A percentile compares a stretch with the other conserved stretches of the same genome.
These are phyloP conservation scores for Monosporascus sp. DNA, from an alignment of 2,329 filamentous ascomycete species.

Conservation along the genomic window DNA sequence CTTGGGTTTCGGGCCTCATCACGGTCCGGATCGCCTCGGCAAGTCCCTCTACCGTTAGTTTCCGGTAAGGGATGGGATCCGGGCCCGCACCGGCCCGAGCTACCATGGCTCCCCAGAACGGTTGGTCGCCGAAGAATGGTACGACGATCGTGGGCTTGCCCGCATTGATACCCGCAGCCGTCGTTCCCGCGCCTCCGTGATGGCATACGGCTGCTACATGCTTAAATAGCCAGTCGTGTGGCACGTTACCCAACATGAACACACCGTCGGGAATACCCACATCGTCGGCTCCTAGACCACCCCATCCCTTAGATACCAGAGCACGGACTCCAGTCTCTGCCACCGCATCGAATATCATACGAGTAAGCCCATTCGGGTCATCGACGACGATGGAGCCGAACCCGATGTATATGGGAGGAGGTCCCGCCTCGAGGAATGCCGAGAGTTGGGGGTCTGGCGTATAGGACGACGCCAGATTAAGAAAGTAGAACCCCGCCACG, in stretches of 20 bases:
- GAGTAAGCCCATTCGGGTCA: constrained; percentile 38
- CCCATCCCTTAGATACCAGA: constrained; percentile 84
- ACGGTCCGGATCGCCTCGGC: constrained; percentile 59
- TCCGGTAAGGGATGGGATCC: constrained; percentile 61
- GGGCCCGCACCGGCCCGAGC: constrained; percentile 68
- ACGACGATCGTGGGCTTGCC: constrained; percentile 78
- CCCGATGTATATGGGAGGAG: constrained; percentile 49
- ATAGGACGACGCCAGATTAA: constrained; percentile 35
- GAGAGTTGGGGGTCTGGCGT: constrained; percentile 25
- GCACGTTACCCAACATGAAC: constrained; percentile 79
- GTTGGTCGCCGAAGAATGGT: constrained; percentile 83
- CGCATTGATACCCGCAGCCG: constrained; percentile 75
- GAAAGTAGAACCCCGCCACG: constrained; percentile 49
- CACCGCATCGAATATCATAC: constrained; percentile 43
- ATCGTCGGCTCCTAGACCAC: constrained; percentile 59
- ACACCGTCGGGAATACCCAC: constrained; percentile 61
- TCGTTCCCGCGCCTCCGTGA: constrained; percentile 84
- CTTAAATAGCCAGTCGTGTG: constrained; percentile 86
- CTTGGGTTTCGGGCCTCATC: constrained; percentile 52
- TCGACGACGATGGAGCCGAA: constrained; percentile 54
- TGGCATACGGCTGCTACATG: constrained; percentile 78
- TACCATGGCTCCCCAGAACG: constrained; percentile 78
- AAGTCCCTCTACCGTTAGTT: constrained; percentile 60
- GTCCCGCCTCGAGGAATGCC: constrained; percentile 39
- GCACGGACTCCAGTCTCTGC: constrained; percentile 55